Evolutionary conservation across 169 alveolate genomes (phyloP), one percentile per base, ranked within the genome.

Genomic region (Amoebophrya sp.): DNA sequence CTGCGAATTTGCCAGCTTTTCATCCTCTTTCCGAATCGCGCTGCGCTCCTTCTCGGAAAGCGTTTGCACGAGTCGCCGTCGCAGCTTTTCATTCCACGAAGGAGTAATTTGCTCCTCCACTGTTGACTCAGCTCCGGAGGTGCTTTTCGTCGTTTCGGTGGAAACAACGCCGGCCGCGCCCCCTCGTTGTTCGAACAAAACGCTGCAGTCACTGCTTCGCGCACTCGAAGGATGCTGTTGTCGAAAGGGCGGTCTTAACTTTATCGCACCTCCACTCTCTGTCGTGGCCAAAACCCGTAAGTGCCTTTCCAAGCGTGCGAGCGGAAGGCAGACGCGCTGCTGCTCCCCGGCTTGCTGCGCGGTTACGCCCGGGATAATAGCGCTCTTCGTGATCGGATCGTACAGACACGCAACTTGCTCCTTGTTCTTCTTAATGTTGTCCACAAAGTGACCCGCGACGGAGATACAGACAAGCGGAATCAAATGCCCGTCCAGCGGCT

Each of bases 321-420:
- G 35, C 83, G 83, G 83, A 2, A 66, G 83, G 35, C 83, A 66
- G 39, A 66, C 83, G 83, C 83, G 83, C 83, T 66, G 83, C 83
- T 66, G 83, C 83, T 66, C 83, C 35, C 18, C 32, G 7, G 12
- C 35, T 66, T n/a, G 83, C 83, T 18, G 39, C 83, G 35, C 32
- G 12, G 83, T 66, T 2, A 66, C 83, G 35, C 83, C 83, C 10
- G 83, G 83, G 18, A 66, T 66, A 25, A 66, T 66, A 25, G 83
- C 83, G 32, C 2, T 25, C 29, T n/a, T 18, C 32, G 83, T 1
- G 83, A 66, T 25, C 35, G 83, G 83, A 25, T 66, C 83, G 18
- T 66, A 66, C 83, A 66, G 35, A 25, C 83, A 66, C 7, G 83
- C 83, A 2, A 66, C 83, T 3, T n/a, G 12, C 32, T 66, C 83